A percentile compares a stretch with the other conserved stretches of the same genome.
Conservation (phyloP, 2,329 filamentous ascomycete species). For the Epichloe festucae region DNA sequence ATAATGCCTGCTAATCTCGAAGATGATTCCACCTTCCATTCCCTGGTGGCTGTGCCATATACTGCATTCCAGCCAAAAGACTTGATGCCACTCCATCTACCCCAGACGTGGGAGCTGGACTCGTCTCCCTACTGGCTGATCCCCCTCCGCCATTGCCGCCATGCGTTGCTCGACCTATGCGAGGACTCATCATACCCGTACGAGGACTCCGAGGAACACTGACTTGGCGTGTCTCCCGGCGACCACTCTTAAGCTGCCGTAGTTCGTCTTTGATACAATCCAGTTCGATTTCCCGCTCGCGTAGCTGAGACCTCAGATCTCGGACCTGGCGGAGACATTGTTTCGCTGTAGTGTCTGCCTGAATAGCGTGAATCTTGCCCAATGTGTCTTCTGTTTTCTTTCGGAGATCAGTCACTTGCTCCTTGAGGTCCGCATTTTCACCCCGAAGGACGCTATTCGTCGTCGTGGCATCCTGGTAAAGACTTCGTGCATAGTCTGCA, state of each 20-base stretch:
- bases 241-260: conserved; percentile 30
- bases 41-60: conserved; percentile 23
- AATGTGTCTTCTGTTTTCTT: conserved; percentile 32
- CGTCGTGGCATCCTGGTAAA: conserved; percentile 46
- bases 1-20: conserved; percentile 19
- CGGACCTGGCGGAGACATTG: conserved; percentile 25
- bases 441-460: conserved; percentile 29
- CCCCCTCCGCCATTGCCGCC: conserved; percentile 14
- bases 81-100: conserved; percentile 15
- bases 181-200: conserved; percentile 39
- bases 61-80: conserved; percentile 23
- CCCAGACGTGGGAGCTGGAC: conserved; percentile 27
- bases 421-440: conserved; percentile 34
- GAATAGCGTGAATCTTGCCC: conserved; percentile 32
- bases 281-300: conserved; percentile 40
- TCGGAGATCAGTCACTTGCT: conserved; percentile 26
- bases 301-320: conserved; percentile 28
- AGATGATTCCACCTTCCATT: conserved; percentile 33
- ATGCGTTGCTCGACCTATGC: conserved; percentile 15
- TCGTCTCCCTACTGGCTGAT: conserved; percentile 35
- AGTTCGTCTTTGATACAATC: conserved; percentile 36
- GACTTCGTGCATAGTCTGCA: conserved; percentile 41
- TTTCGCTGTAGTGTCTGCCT: conserved; percentile 23
- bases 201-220: conserved; percentile 48
- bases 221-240: conserved; percentile 41